A percentile compares a stretch with the other conserved stretches of the same genome.
These are phyloP conservation scores for Termitomyces sp. DNA, from an alignment of 768 basidiomycete genomes.

Conservation along the genomic window DNA sequence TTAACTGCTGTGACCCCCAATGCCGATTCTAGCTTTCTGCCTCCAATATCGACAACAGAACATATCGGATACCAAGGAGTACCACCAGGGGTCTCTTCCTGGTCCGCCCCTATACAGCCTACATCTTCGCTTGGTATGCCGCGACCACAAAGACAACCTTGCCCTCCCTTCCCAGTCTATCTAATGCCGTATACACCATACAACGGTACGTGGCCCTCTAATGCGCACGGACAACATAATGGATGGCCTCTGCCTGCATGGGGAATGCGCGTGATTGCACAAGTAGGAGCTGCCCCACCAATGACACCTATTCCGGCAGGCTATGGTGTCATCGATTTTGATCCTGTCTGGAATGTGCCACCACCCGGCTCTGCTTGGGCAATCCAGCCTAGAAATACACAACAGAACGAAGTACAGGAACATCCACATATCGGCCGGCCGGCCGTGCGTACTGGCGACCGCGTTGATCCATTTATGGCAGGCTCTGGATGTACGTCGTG, in stretches of 20 bases:
- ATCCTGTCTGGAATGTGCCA: not conserved
- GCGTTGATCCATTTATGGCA: too few relatives aligned
- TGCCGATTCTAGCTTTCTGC: not conserved
- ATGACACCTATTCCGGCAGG: not conserved
- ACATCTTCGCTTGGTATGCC: not conserved
- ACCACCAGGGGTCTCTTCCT: conserved; percentile 1
- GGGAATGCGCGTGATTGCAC: too few relatives aligned
- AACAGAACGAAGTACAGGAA: not conserved
- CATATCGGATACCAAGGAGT: not conserved
- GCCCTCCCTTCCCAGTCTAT: not conserved
- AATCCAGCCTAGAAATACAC: not conserved
- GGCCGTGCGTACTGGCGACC: conserved; percentile 9
- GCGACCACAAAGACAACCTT: too few relatives aligned
- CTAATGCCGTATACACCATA: conserved; percentile 1
- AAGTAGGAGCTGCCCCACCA: too few relatives aligned
- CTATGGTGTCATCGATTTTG: not conserved
- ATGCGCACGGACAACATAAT: too few relatives aligned
- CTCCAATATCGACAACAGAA: not conserved
- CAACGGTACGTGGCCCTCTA: not conserved
- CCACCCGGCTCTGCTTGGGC: not conserved
- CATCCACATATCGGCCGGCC: too few relatives aligned
- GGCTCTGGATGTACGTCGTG: conserved; percentile 14
- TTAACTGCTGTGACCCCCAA: not conserved
- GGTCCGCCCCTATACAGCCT: not conserved
- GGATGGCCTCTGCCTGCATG: too few relatives aligned